These are phyloP conservation scores for Manihot esculenta DNA, from an alignment of 441 rosid genomes.

Conservation along the genomic window DNA sequence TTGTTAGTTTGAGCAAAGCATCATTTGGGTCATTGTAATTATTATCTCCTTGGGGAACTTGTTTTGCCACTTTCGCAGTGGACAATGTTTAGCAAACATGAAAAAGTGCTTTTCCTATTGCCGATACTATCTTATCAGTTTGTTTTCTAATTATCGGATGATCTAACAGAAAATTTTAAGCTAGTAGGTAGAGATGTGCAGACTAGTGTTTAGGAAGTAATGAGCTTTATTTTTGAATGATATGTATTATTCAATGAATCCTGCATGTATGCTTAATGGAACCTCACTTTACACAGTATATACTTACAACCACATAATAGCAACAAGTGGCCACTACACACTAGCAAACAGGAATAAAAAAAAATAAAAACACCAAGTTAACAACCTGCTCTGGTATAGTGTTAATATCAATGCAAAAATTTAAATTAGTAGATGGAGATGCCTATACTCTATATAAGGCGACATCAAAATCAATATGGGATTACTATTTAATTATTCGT, in stretches of 20 bases:
- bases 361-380: not conserved
- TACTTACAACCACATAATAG: not conserved
- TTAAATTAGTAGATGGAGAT: constrained; percentile 8
- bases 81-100: not conserved
- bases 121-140: not conserved
- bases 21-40: not conserved
- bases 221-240: too few species aligned
- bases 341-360: not conserved
- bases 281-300: not conserved
- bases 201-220: too few species aligned
- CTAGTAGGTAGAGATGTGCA: not conserved
- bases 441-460: not conserved
- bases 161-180: not conserved
- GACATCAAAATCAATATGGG: not conserved
- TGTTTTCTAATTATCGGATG: not conserved
- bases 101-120: not conserved
- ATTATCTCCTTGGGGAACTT: not conserved
- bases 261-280: not conserved
- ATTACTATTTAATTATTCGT: not conserved
- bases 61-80: not conserved
- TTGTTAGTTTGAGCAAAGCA: not conserved
- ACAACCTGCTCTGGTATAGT: not conserved
- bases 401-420: not conserved
- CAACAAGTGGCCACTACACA: not conserved
- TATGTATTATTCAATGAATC: not conserved